Percentiles rank a stretch among this genome's conserved stretches.
phyloP scores from a whole-genome alignment of 2,329 filamentous ascomycete species.

The Epichloe glyceriae region DNA sequence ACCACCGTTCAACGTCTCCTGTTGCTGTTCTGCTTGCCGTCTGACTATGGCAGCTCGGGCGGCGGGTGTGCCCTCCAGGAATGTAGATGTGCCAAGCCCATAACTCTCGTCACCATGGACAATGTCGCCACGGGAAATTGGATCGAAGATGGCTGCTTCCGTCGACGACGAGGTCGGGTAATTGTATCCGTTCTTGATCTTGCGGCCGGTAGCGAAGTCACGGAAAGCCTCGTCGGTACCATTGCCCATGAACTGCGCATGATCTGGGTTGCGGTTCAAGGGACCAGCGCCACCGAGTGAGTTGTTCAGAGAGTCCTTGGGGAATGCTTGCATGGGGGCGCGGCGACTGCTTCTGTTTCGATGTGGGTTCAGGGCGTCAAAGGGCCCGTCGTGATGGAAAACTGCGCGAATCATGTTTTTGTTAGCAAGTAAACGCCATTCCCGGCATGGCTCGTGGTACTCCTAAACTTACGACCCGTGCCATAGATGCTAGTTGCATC shows the following conservation, averaged over 20 bases:
- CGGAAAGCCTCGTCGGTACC: constrained; percentile 73
- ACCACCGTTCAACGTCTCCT: constrained; percentile 43
- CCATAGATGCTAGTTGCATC: constrained; percentile 95
- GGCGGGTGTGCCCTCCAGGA: constrained; percentile 86
- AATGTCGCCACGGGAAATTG: constrained; percentile 51
- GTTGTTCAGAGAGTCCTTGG: constrained; percentile 86
- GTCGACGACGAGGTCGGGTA: constrained; percentile 14
- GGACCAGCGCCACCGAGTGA: constrained; percentile 78
- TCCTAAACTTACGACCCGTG: constrained; percentile 57
- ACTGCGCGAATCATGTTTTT: constrained; percentile 38
- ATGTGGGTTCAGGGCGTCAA: constrained; percentile 90
- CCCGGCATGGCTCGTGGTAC: background rate
- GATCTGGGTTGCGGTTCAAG: constrained; percentile 66
- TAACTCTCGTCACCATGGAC: constrained; percentile 75
- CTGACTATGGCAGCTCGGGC: constrained; percentile 67
- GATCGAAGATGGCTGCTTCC: constrained; percentile 50
- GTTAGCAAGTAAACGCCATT: background rate
- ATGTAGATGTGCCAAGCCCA: constrained; percentile 86
- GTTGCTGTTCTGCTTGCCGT: constrained; percentile 54
- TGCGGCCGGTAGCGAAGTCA: constrained; percentile 50
- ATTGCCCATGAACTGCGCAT: constrained; percentile 74
- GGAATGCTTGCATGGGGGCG: constrained; percentile 93
- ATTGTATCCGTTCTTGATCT: constrained; percentile 16
- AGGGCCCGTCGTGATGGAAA: constrained; percentile 95
- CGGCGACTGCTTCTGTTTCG: constrained; percentile 75